Evolutionary conservation across 441 rosid genomes (phyloP).

Genomic region (Metrosideros polymorpha): DNA sequence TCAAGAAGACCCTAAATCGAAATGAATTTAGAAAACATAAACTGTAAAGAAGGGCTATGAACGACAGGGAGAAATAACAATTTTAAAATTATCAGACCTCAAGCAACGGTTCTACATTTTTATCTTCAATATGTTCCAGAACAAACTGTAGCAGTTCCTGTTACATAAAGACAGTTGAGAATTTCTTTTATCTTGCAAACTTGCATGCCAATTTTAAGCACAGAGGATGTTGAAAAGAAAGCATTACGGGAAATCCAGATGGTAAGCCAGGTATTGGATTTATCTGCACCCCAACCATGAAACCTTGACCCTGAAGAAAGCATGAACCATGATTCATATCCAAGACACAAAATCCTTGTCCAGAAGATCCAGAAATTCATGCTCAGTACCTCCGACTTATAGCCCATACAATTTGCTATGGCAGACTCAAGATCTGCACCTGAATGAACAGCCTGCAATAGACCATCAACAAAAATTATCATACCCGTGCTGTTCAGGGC

Average conservation of each 20-base stretch:
- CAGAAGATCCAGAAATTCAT: slow-evolving; percentile 13
- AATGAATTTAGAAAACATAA: not conserved
- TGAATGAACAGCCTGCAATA: slow-evolving; percentile 92
- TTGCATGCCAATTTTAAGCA: not conserved
- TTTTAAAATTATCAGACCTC: slow-evolving; percentile 44
- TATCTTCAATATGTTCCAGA: slow-evolving; percentile 80
- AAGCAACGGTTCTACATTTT: slow-evolving; percentile 79
- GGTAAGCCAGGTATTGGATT: slow-evolving; percentile 90
- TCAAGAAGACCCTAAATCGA: slow-evolving; percentile 78
- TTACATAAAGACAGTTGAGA: not conserved
- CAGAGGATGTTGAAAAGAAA: slow-evolving; percentile 13
- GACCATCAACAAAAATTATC: slow-evolving; percentile 4
- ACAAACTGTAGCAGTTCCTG: slow-evolving; percentile 87
- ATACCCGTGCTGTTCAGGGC: not conserved
- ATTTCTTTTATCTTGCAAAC: not conserved
- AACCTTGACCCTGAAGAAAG: slow-evolving; percentile 86
- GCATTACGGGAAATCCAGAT: slow-evolving; percentile 75
- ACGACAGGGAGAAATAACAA: not conserved
- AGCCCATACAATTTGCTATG: slow-evolving; percentile 94
- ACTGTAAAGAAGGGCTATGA: not conserved
- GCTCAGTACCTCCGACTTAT: slow-evolving; percentile 57
- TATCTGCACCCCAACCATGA: slow-evolving; percentile 99
- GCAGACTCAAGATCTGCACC: slow-evolving; percentile 99
- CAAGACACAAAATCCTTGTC: slow-evolving; percentile 3
- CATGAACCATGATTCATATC: slow-evolving; percentile 4